These are phyloP conservation scores for Ogataea wickerhamii DNA, from an alignment of 805 yeast species.

Conservation along the genomic window DNA sequence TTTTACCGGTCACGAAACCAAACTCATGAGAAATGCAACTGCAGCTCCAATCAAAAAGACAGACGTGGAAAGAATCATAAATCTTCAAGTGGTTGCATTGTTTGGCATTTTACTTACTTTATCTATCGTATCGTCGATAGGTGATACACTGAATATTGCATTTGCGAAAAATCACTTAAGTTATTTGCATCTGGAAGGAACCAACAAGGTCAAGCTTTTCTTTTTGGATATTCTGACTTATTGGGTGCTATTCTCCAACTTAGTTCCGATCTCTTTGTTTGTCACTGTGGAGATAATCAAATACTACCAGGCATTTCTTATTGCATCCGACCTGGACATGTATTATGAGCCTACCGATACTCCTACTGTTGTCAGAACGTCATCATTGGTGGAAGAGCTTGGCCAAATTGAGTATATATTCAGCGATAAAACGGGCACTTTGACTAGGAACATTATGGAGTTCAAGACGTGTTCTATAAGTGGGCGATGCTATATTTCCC, in stretches of 20 bases:
- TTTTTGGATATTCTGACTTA: slow-evolving; percentile 86
- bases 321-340: slow-evolving; percentile 91
- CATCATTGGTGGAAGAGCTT: slow-evolving; percentile 91
- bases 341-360: slow-evolving; percentile 85
- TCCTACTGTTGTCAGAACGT: slow-evolving; percentile 92
- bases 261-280: slow-evolving; percentile 95
- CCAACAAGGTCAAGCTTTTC: slow-evolving; percentile 65
- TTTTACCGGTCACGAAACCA: slow-evolving; percentile 98
- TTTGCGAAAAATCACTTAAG: slow-evolving; percentile 50
- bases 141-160: slow-evolving; percentile 73
- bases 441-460: slow-evolving; percentile 95
- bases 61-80: slow-evolving; percentile 93
- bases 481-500: slow-evolving; percentile 82
- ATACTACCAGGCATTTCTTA: slow-evolving; percentile 91
- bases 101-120: slow-evolving; percentile 75
- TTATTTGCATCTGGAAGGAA: slow-evolving; percentile 67
- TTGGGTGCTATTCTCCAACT: slow-evolving; percentile 93
- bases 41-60: slow-evolving; percentile 98
- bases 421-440: slow-evolving; percentile 96
- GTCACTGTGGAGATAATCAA: slow-evolving; percentile 96
- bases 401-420: slow-evolving; percentile 96
- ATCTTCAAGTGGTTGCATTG: slow-evolving; percentile 83
- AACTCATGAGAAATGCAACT: slow-evolving; percentile 96
- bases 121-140: slow-evolving; percentile 78
- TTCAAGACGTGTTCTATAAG: slow-evolving; percentile 91